Conservation (phyloP, 1,139 yeast species). For the Candida dubliniensis region DNA sequence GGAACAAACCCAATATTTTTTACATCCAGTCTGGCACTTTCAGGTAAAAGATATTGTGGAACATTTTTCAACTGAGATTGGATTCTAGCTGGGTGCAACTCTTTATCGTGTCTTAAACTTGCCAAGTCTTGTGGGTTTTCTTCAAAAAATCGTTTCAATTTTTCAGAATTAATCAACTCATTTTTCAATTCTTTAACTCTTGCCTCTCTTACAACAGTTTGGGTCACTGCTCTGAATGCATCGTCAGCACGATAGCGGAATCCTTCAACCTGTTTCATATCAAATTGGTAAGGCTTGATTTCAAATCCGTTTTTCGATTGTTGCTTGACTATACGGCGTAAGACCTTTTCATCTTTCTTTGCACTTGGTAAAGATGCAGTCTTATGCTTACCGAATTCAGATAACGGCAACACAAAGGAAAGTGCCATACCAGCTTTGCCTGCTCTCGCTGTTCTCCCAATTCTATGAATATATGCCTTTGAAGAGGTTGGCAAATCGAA, state of each 20-base stretch:
- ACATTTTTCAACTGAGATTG: constrained; percentile 88
- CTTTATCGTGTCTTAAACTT: constrained; percentile 88
- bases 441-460: constrained; percentile 98
- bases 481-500: constrained; percentile 93
- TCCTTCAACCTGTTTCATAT: constrained; percentile 89
- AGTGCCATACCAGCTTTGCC: constrained; percentile 94
- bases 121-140: constrained; percentile 96
- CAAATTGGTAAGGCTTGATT: constrained; percentile 82
- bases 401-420: constrained; percentile 83
- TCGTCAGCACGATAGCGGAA: constrained; percentile 97
- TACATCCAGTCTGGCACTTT: constrained; percentile 62
- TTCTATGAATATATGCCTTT: constrained; percentile 86
- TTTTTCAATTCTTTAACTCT: constrained; percentile 85
- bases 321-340: constrained; percentile 72
- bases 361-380: constrained; percentile 71
- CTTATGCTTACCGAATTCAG: constrained; percentile 87
- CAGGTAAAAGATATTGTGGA: constrained; percentile 89
- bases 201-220: constrained; percentile 88
- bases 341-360: constrained; percentile 81
- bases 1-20: constrained; percentile 76
- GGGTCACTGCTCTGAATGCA: constrained; percentile 93
- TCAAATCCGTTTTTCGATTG: constrained; percentile 76
- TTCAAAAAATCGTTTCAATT: constrained; percentile 90
- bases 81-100: constrained; percentile 76
- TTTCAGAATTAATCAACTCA: constrained; percentile 85